Percentiles rank a stretch among this genome's conserved stretches.
phyloP scores from a whole-genome alignment of 2,329 filamentous ascomycete genomes.

The Rosellinia necatrix region DNA sequence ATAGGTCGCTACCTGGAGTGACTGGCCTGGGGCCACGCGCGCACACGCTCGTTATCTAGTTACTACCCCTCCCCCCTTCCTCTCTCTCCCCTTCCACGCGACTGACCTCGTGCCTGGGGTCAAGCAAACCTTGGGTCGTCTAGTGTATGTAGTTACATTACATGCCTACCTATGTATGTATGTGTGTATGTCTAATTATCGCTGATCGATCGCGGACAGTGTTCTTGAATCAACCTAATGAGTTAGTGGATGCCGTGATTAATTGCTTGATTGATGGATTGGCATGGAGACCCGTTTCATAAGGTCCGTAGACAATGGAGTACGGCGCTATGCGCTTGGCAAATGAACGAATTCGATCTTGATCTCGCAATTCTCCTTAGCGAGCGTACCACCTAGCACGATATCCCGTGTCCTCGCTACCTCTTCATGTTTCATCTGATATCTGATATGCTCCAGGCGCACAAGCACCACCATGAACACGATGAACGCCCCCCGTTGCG shows the following conservation, averaged over 20 bases:
- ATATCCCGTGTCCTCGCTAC: not conserved
- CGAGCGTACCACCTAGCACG: not conserved
- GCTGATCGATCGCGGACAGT: no score
- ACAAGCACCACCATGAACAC: no score
- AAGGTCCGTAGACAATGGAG: slow-evolving; percentile 18
- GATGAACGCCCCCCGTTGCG: not conserved
- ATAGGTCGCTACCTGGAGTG: not conserved
- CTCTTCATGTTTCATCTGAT: not conserved
- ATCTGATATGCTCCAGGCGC: slow-evolving; percentile 1
- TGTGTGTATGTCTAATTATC: no score
- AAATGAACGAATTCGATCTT: not conserved
- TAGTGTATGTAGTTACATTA: no score
- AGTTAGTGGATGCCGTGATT: slow-evolving; percentile 16
- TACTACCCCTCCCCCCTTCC: no score
- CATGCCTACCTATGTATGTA: no score
- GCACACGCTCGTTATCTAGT: no score
- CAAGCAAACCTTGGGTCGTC: no score
- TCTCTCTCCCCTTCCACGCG: no score
- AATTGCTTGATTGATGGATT: slow-evolving; percentile 7
- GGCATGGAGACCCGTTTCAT: slow-evolving; percentile 18
- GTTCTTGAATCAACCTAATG: no score
- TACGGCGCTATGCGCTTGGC: not conserved
- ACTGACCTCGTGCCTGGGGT: no score
- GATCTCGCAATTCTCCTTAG: not conserved
- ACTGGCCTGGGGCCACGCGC: slow-evolving; percentile 7